A percentile compares a stretch with the other conserved stretches of the same genome.
These are phyloP conservation scores for Aeminium ludgeri DNA, from an alignment of 495 filamentous ascomycete genomes.

Conservation along the genomic window DNA sequence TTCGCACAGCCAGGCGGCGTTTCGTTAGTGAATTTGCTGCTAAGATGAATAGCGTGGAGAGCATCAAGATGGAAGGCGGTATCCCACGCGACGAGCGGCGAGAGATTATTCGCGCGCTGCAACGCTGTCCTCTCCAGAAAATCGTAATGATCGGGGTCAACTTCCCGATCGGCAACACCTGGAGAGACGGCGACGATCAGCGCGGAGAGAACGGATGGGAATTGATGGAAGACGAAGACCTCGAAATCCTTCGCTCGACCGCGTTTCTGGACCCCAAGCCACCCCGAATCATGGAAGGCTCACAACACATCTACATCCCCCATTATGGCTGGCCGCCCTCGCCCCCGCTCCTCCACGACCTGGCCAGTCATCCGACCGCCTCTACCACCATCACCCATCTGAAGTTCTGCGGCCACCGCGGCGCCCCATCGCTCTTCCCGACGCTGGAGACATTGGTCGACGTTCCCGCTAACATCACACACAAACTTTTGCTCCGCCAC, in stretches of 20 bases:
- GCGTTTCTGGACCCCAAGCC: neutral
- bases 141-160: constrained; percentile 21
- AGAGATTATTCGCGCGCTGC: constrained; percentile 22
- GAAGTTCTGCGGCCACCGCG: constrained; percentile 24
- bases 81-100: constrained; percentile 24
- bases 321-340: constrained; percentile 18
- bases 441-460: too few relatives aligned
- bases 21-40: constrained; percentile 23
- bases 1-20: constrained; percentile 6
- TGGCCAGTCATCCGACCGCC: constrained; percentile 20
- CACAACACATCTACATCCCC: constrained; percentile 15
- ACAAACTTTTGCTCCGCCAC: constrained; percentile 16
- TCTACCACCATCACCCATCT: constrained; percentile 20
- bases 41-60: constrained; percentile 19
- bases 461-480: constrained; percentile 15
- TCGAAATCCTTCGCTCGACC: constrained; percentile 6
- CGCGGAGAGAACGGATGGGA: constrained; percentile 9
- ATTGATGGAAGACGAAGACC: constrained; percentile 17
- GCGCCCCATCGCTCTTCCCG: constrained; percentile 16
- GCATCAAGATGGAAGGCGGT: constrained; percentile 25
- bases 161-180: constrained; percentile 22
- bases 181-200: constrained; percentile 15
- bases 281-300: neutral
- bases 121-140: constrained; percentile 19
- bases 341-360: constrained; percentile 20